Evolutionary conservation across 495 filamentous ascomycete genomes (phyloP), one percentile per base, ranked within the genome.

Genomic region (Aspergillus bertholletiae): DNA sequence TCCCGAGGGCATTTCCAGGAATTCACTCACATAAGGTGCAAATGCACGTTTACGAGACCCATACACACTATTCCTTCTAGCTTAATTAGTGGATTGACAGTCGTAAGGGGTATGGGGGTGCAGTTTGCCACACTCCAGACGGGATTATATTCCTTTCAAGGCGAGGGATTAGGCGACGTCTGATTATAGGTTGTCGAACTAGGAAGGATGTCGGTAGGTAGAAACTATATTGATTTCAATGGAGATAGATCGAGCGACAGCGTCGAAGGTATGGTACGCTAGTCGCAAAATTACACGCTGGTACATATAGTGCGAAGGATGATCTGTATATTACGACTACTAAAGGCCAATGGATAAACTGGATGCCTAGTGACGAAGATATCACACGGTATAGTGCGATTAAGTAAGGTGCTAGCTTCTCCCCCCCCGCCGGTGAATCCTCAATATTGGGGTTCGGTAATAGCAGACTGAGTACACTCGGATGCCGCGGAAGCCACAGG

Each of bases 21-120:
- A 35, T 22, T 37, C 46, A 49, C 1, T 20, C 21, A 37, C 46
- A 49, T 49, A 37, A 35, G 12, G 28, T 32, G 13, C 27, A 23
- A 34, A 34, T 20, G 28, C 46, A 49, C 46, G 46, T 49, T 49
- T 22, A 23, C 5, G 17, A 5, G 17, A 49, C 46, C 28, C 28
- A 34, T 35, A 21, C 21, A 3, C 22, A 35, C n/a, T 35, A 0
- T 49, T 49, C 46, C 17, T 28, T 30, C 28, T 22, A 12, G 46
- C 17, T 34, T 49, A 13, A 49, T 49, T 49, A 30, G 27, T 35
- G 30, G 30, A 22, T 20, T 49, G 46, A 37, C 46, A 22, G 46
- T 32, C 30, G 46, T 35, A 49, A 49, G 28, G 28, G 18, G 30
- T 18, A 13, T 21, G 9, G 8, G 46, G 18, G 13, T 34, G 28